These are phyloP conservation scores for Penicillium sp. DNA, from an alignment of 2,329 filamentous ascomycete species.

Conservation along the genomic window DNA sequence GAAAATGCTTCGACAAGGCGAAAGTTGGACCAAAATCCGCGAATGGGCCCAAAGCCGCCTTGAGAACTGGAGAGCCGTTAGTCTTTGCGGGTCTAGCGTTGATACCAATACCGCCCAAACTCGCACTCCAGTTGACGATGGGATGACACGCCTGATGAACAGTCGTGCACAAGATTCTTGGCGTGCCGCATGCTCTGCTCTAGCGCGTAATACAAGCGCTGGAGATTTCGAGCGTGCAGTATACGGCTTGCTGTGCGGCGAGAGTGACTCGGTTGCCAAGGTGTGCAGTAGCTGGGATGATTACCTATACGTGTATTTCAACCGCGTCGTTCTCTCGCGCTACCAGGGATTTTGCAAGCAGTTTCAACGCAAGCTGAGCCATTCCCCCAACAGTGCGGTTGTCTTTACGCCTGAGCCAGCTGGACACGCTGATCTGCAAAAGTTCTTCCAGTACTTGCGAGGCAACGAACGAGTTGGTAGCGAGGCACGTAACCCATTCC, in stretches of 20 bases:
- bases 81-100: slow-evolving; percentile 66
- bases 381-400: slow-evolving; percentile 58
- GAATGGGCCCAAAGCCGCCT: slow-evolving; percentile 86
- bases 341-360: slow-evolving; percentile 70
- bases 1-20: slow-evolving; percentile 87
- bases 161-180: slow-evolving; percentile 43
- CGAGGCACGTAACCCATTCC: slow-evolving; percentile 50
- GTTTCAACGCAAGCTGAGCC: slow-evolving; percentile 52
- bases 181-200: slow-evolving; percentile 43
- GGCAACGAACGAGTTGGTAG: slow-evolving; percentile 40
- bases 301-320: slow-evolving; percentile 83
- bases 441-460: slow-evolving; percentile 42
- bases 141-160: slow-evolving; percentile 48
- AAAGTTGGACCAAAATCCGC: slow-evolving; percentile 71
- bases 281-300: slow-evolving; percentile 85
- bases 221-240: slow-evolving; percentile 85
- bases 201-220: slow-evolving; percentile 65
- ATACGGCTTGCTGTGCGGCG: slow-evolving; percentile 87
- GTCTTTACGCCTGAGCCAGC: slow-evolving; percentile 62
- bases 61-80: slow-evolving; percentile 86
- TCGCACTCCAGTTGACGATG: slow-evolving; percentile 39
- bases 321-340: slow-evolving; percentile 77
- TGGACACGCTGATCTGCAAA: slow-evolving; percentile 41
- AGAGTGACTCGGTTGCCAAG: slow-evolving; percentile 75
- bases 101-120: slow-evolving; percentile 32